Conservation (phyloP, 805 yeast genomes). For the Barnettozyma pratensis region DNA sequence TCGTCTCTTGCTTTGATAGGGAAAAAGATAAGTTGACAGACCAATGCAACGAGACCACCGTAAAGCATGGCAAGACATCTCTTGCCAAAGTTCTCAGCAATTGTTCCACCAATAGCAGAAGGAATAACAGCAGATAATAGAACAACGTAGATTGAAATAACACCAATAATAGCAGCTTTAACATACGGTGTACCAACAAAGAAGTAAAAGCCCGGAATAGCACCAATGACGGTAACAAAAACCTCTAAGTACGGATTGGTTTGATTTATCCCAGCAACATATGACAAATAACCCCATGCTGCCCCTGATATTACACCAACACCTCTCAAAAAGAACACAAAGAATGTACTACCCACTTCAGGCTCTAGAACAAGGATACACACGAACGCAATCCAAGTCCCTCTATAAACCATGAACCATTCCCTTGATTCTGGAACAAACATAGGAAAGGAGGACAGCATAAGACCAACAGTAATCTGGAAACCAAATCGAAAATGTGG, state of each 20-base stretch:
- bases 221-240: slow-evolving; percentile 37
- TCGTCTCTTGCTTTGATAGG: slow-evolving; percentile 45
- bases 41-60: slow-evolving; percentile 43
- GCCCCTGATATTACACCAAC: slow-evolving; percentile 44
- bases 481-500: slow-evolving; percentile 41
- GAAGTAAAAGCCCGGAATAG: slow-evolving; percentile 41
- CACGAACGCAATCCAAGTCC: slow-evolving; percentile 51
- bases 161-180: slow-evolving; percentile 45
- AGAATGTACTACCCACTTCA: slow-evolving; percentile 45
- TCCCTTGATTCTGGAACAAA: slow-evolving; percentile 39
- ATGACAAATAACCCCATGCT: slow-evolving; percentile 44
- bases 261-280: slow-evolving; percentile 38
- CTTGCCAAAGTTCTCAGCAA: slow-evolving; percentile 40
- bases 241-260: slow-evolving; percentile 37
- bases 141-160: slow-evolving; percentile 43
- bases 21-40: slow-evolving; percentile 40
- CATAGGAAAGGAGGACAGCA: slow-evolving; percentile 46
- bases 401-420: slow-evolving; percentile 46
- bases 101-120: slow-evolving; percentile 33
- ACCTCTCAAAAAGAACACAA: slow-evolving; percentile 41
- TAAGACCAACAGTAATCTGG: slow-evolving; percentile 40
- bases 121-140: slow-evolving; percentile 40
- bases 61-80: slow-evolving; percentile 45
- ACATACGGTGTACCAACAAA: slow-evolving; percentile 42
- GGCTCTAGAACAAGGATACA: slow-evolving; percentile 46